A percentile compares a stretch with the other conserved stretches of the same genome.
These are phyloP conservation scores for Lantana camara DNA, from an alignment of 257 asterid species.

Conservation along the genomic window DNA sequence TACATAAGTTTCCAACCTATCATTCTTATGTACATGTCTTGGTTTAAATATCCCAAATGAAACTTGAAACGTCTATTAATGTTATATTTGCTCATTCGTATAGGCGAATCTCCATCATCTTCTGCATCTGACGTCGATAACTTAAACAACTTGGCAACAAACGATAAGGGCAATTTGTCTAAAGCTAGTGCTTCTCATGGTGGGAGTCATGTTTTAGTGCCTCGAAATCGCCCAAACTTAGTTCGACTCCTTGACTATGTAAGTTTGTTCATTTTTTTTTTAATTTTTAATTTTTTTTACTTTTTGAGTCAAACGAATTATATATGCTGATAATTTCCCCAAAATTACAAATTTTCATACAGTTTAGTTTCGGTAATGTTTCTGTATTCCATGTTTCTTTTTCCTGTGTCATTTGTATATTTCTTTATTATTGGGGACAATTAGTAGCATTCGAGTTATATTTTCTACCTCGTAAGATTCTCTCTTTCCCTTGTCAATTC, in stretches of 20 bases:
- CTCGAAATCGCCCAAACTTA: conserved; percentile 62
- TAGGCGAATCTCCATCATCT: conserved; percentile 96
- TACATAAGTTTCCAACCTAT: too few species aligned
- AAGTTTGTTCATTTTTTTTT: conserved; percentile 43
- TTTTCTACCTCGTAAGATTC: too few species aligned
- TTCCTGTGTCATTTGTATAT: too few species aligned
- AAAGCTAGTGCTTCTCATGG: conserved; percentile 60
- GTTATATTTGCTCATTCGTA: conserved; percentile 32
- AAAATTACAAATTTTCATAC: too few species aligned
- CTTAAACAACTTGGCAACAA: conserved; percentile 66
- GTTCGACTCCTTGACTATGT: conserved; percentile 85
- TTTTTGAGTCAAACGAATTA: too few species aligned
- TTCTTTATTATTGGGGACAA: too few species aligned
- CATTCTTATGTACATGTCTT: conserved; percentile 10
- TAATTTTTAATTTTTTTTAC: not conserved
- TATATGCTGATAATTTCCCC: too few species aligned
- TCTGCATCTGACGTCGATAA: conserved; percentile 94
- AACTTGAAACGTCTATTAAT: conserved; percentile 22
- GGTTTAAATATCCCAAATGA: not conserved
- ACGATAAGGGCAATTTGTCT: conserved; percentile 56
- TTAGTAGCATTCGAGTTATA: too few species aligned
- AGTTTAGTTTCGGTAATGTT: too few species aligned
- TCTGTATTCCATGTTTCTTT: too few species aligned
- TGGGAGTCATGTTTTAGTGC: conserved; percentile 60
- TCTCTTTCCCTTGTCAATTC: too few species aligned